These are phyloP conservation scores for Claviceps purpurea DNA, from an alignment of 2,329 filamentous ascomycete genomes.

Conservation along the genomic window DNA sequence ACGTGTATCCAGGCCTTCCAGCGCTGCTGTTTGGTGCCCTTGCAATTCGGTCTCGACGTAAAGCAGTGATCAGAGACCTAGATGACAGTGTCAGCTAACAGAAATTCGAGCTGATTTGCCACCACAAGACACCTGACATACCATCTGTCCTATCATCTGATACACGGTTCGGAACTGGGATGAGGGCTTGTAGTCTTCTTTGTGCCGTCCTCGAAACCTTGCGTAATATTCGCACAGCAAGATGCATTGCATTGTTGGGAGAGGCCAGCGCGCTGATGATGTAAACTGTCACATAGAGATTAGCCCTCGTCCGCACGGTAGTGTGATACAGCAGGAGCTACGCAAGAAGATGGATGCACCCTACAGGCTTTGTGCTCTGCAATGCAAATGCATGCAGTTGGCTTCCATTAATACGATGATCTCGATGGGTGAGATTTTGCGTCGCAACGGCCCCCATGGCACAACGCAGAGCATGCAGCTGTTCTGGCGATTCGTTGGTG, in stretches of 20 bases:
- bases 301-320: constrained; percentile 1
- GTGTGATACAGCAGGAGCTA: not conserved
- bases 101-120: not conserved
- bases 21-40: constrained; percentile 15
- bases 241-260: constrained; percentile 39
- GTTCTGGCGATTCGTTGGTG: constrained; percentile 17
- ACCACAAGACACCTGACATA: constrained; percentile 22
- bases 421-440: constrained; percentile 33
- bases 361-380: constrained; percentile 36
- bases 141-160: constrained; percentile 42
- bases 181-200: constrained; percentile 33
- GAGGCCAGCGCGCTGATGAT: constrained; percentile 23
- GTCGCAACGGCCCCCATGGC: constrained; percentile 46
- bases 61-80: constrained; percentile 4
- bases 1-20: constrained; percentile 40
- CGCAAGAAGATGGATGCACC: constrained; percentile 12
- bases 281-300: constrained; percentile 23
- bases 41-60: not conserved
- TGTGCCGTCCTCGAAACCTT: constrained; percentile 38
- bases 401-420: constrained; percentile 36
- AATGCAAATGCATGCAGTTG: constrained; percentile 38
- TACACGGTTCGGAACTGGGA: constrained; percentile 36
- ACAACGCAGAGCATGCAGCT: constrained; percentile 31
- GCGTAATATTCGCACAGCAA: constrained; percentile 42
- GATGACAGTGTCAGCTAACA: constrained; percentile 1